Conservation (phyloP, 345 rosid species). For the Moricandia arvensis region DNA sequence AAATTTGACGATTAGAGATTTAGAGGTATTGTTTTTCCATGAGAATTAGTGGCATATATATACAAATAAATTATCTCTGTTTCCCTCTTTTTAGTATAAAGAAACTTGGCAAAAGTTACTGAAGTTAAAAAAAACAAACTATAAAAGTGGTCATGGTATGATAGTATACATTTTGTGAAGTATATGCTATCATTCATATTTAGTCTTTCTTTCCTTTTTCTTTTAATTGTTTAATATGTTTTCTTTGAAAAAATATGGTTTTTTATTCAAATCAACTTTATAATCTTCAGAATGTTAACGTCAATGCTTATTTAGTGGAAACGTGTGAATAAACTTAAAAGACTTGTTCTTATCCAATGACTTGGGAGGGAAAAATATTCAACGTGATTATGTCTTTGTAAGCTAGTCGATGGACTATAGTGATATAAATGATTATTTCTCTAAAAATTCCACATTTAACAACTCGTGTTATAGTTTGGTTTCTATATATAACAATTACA, state of each 20-base stretch:
- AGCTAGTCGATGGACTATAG: slow-evolving; percentile 21
- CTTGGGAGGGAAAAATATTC: slow-evolving; percentile 10
- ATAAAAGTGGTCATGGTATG: no score
- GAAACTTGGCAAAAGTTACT: no score
- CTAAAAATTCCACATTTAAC: background rate
- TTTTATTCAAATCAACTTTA: no score
- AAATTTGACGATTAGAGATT: background rate
- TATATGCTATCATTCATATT: no score
- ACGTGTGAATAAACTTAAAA: slow-evolving; percentile 24
- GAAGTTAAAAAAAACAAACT: no score
- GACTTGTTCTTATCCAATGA: slow-evolving; percentile 29
- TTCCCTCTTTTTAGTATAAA: no score
- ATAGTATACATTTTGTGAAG: no score
- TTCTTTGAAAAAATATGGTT: no score
- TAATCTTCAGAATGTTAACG: background rate
- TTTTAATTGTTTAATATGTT: no score
- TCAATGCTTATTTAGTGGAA: slow-evolving; percentile 16
- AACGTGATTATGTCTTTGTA: slow-evolving; percentile 27
- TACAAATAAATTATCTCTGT: no score
- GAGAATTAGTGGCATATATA: background rate
- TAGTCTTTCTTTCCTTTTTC: no score
- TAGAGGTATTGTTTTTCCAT: background rate
- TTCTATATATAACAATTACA: background rate
- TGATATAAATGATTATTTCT: background rate
- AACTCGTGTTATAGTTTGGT: background rate